phyloP scores from a whole-genome alignment of 148 eudicot species.

The Vaccinium vitisidaea region DNA sequence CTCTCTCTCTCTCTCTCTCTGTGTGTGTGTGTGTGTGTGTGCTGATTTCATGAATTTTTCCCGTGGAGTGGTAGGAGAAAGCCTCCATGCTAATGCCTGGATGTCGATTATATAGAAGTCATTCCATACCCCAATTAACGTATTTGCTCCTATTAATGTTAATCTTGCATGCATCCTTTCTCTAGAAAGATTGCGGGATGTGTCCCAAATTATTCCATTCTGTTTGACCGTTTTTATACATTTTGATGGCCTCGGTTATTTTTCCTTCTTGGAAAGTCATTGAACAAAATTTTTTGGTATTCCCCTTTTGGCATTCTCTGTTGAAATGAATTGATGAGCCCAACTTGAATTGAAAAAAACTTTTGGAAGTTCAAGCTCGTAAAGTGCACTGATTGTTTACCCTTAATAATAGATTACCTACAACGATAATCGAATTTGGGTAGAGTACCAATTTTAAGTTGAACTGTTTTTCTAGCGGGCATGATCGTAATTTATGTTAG shows the following conservation, averaged over 20 bases:
- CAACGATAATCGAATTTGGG: background rate
- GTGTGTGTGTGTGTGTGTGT: no score
- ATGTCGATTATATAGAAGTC: background rate
- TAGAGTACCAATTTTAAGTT: background rate
- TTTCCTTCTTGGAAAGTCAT: background rate
- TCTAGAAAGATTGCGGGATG: background rate
- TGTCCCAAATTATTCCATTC: background rate
- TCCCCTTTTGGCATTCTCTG: background rate
- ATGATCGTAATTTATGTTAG: background rate
- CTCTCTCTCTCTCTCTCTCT: slow-evolving; percentile 25
- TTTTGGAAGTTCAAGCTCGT: background rate
- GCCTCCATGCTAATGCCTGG: background rate
- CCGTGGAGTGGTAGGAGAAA: background rate
- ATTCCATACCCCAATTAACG: background rate
- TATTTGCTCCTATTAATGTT: background rate
- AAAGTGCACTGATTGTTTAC: background rate
- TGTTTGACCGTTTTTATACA: background rate
- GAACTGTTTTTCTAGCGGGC: background rate
- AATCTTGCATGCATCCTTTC: background rate
- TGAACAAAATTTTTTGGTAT: background rate
- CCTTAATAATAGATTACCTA: background rate
- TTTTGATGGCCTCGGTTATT: background rate
- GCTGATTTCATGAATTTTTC: background rate
- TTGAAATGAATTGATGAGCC: background rate
- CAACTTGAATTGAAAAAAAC: background rate